phyloP scores from a whole-genome alignment of 202 grass and related monocot genomes.

The Zoysia matrella region DNA sequence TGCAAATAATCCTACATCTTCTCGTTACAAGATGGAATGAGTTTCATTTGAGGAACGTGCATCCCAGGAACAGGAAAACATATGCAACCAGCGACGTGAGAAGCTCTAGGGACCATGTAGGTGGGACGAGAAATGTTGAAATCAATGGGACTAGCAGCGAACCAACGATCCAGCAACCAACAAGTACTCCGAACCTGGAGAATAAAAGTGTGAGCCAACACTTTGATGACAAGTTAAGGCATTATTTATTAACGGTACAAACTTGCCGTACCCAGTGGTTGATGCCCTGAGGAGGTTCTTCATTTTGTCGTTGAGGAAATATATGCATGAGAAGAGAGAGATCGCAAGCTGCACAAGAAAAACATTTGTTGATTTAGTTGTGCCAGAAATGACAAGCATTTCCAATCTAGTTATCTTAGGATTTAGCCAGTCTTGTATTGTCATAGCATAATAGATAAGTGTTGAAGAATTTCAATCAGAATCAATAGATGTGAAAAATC shows the following conservation, averaged over 20 bases:
- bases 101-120: conserved; percentile 92
- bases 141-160: conserved; percentile 71
- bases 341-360: conserved; percentile 76
- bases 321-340: conserved; percentile 87
- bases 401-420: neutral
- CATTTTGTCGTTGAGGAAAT: conserved; percentile 98
- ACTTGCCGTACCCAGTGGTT: conserved; percentile 65
- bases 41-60: conserved; percentile 81
- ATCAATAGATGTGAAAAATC: neutral
- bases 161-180: conserved; percentile 80
- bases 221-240: conserved; percentile 2
- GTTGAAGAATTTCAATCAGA: neutral
- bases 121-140: conserved; percentile 79
- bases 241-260: neutral
- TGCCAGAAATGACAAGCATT: conserved; percentile 11
- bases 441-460: neutral
- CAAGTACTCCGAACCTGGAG: conserved; percentile 79
- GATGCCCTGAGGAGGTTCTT: conserved; percentile 79
- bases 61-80: conserved; percentile 86
- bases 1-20: conserved; percentile 17
- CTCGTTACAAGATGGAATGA: conserved; percentile 21
- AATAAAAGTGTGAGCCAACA: conserved; percentile 29
- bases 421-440: neutral
- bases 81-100: conserved; percentile 84
- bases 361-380: conserved; percentile 28